Percentiles rank a stretch among this genome's conserved stretches.
Evolutionary conservation across 768 basidiomycete species (phyloP).

Genomic region (Terana coerulea): DNA sequence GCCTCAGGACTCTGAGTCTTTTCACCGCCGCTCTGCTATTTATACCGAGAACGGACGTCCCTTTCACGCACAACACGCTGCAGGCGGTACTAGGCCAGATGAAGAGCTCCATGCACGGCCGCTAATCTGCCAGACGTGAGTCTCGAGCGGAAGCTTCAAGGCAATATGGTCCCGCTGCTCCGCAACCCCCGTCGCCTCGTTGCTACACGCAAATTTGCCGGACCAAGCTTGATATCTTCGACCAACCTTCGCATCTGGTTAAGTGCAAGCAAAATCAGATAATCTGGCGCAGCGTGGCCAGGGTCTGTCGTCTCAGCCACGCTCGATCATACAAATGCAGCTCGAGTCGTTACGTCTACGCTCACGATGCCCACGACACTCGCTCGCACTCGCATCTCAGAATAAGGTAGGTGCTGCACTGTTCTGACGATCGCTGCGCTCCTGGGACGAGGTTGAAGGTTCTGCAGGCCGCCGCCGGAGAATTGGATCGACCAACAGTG

Average conservation of each 20-base stretch:
- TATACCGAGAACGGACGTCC: too few species aligned
- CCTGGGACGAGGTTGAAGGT: neutral
- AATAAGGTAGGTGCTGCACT: neutral
- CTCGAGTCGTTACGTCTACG: neutral
- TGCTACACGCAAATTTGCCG: neutral
- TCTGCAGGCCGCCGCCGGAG: neutral
- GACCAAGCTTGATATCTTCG: neutral
- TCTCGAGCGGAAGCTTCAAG: neutral
- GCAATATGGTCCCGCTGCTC: slow-evolving; percentile 1
- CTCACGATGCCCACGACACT: neutral
- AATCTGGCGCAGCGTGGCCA: slow-evolving; percentile 12
- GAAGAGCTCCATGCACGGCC: too few species aligned
- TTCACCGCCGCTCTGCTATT: too few species aligned
- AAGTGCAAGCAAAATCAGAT: slow-evolving; percentile 6
- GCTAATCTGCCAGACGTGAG: too few species aligned
- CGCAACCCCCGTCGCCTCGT: slow-evolving; percentile 1
- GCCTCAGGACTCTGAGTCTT: too few species aligned
- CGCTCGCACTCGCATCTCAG: neutral
- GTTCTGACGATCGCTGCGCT: neutral
- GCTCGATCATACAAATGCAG: slow-evolving; percentile 6
- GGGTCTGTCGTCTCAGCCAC: slow-evolving; percentile 5
- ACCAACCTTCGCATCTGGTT: neutral
- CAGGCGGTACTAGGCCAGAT: too few species aligned
- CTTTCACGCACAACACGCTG: too few species aligned
- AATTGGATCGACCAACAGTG: neutral